A percentile compares a stretch with the other conserved stretches of the same genome.
Evolutionary conservation across 805 yeast genomes (phyloP).

Genomic region (Saccharomycopsis fermentans): DNA sequence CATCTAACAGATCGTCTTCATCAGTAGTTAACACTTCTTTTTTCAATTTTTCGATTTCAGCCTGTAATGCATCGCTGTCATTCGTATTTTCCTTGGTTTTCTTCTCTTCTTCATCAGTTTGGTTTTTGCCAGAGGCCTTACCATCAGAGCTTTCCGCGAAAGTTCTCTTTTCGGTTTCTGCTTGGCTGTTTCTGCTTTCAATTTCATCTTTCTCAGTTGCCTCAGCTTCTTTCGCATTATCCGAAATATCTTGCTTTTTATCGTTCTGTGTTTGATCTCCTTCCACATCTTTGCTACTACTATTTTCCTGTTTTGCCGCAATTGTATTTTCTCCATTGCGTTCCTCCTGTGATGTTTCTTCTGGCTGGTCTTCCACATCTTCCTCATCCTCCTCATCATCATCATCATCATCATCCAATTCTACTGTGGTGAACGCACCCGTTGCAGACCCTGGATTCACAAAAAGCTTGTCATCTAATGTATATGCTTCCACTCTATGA

Average conservation of each 20-base stretch:
- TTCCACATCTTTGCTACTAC: constrained; percentile 19
- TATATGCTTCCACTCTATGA: constrained; percentile 86
- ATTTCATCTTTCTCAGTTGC: background rate
- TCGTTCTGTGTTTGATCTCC: constrained; percentile 21
- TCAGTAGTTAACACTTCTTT: background rate
- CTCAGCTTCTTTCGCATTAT: constrained; percentile 7
- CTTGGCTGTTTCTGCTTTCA: constrained; percentile 1
- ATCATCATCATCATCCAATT: constrained; percentile 45
- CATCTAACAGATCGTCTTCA: constrained; percentile 3
- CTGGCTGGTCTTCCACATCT: constrained; percentile 22
- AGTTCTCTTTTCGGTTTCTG: constrained; percentile 1
- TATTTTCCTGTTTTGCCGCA: constrained; percentile 18
- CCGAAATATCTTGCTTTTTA: background rate
- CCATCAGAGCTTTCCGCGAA: constrained; percentile 3
- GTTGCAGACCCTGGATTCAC: constrained; percentile 97
- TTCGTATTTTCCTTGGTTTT: background rate
- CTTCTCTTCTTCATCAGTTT: background rate
- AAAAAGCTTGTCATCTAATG: constrained; percentile 84
- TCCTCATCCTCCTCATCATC: constrained; percentile 28
- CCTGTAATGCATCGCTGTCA: background rate
- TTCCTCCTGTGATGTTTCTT: constrained; percentile 14
- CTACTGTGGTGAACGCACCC: constrained; percentile 70
- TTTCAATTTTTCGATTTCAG: background rate
- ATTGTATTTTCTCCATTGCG: background rate
- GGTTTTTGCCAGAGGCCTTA: background rate